phyloP scores from a whole-genome alignment of 139 green algal species.

The Chloropicon primus region DNA sequence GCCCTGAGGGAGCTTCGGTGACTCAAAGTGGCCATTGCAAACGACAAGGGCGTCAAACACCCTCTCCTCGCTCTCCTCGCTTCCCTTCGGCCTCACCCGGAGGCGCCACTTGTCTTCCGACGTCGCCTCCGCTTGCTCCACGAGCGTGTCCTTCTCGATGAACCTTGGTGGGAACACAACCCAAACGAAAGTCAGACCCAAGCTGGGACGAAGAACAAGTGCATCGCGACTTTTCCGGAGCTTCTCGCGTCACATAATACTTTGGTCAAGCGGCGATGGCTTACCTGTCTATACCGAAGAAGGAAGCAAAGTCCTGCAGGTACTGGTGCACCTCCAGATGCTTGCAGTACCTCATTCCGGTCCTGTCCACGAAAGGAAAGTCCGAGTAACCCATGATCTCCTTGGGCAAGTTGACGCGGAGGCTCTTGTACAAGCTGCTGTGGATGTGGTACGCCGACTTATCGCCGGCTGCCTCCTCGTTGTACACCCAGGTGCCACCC shows the following conservation, averaged over 20 bases:
- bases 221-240: too few species aligned
- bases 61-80: neutral
- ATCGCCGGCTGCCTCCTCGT: neutral
- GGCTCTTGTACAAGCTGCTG: neutral
- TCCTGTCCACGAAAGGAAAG: neutral
- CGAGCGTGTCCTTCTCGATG: neutral
- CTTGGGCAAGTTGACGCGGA: neutral
- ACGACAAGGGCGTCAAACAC: neutral
- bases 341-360: neutral
- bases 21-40: neutral
- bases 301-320: neutral
- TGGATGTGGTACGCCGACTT: neutral
- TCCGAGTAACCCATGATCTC: neutral
- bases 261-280: too few species aligned
- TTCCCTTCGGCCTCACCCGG: neutral
- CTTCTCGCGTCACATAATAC: too few species aligned
- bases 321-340: neutral
- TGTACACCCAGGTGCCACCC: neutral
- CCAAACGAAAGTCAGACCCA: too few species aligned
- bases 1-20: neutral
- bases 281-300: neutral
- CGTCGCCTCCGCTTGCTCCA: neutral
- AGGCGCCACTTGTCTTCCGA: neutral
- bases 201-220: too few species aligned
- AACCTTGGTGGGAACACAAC: too few species aligned